phyloP scores from a whole-genome alignment of 331 rosid genomes.

The Pyracantha coccinea region DNA sequence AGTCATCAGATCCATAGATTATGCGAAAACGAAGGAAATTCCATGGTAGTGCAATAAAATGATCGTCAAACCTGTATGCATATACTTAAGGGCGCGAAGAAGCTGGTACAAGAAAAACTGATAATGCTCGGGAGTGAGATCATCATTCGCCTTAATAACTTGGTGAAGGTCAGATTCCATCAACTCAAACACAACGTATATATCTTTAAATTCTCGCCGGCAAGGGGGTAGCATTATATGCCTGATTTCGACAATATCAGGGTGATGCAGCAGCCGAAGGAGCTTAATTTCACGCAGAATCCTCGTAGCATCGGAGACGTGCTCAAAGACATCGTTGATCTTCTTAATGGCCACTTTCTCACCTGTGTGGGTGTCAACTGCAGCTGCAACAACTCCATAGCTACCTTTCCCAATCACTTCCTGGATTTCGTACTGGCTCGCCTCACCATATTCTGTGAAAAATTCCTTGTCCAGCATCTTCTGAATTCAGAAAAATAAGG shows the following conservation, averaged over 20 bases:
- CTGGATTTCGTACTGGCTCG: slow-evolving; percentile 55
- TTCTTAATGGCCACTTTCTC: slow-evolving; percentile 66
- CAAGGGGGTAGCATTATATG: slow-evolving; percentile 67
- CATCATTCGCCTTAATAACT: slow-evolving; percentile 53
- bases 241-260: slow-evolving; percentile 61
- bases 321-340: slow-evolving; percentile 55
- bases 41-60: neutral
- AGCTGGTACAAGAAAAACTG: slow-evolving; percentile 68
- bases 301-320: slow-evolving; percentile 58
- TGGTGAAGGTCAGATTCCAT: slow-evolving; percentile 71
- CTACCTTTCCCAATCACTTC: slow-evolving; percentile 65
- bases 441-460: slow-evolving; percentile 71
- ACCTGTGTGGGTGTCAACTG: slow-evolving; percentile 57
- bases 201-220: slow-evolving; percentile 56
- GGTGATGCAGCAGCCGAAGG: slow-evolving; percentile 56
- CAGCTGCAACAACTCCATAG: slow-evolving; percentile 71
- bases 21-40: neutral
- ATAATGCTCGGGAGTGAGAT: slow-evolving; percentile 53
- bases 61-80: slow-evolving; percentile 48
- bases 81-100: slow-evolving; percentile 60
- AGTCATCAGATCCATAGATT: slow-evolving; percentile 3
- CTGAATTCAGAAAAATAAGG: slow-evolving; percentile 22
- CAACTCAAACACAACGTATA: slow-evolving; percentile 62
- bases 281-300: slow-evolving; percentile 62
- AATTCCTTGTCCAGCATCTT: slow-evolving; percentile 59